Evolutionary conservation across 805 yeast species (phyloP).

Genomic region (Teunomyces kruisii): DNA sequence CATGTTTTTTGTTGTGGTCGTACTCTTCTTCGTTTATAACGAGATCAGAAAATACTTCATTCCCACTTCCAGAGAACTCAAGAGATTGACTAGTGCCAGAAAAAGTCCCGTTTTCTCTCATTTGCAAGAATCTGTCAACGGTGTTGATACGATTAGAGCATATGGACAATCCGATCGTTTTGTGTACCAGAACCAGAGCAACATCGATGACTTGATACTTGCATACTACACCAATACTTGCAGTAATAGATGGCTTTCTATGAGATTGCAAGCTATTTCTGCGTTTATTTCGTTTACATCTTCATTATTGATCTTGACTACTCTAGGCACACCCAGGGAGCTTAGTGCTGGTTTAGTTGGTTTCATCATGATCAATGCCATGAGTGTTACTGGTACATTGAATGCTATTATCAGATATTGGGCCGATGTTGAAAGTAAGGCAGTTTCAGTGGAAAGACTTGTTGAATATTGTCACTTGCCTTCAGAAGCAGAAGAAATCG

Average conservation of each 20-base stretch:
- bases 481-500: slow-evolving; percentile 15
- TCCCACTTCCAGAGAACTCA: slow-evolving; percentile 36
- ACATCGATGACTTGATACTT: slow-evolving; percentile 24
- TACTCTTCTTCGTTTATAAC: slow-evolving; percentile 29
- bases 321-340: slow-evolving; percentile 21
- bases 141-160: slow-evolving; percentile 37
- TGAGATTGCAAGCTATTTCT: slow-evolving; percentile 38
- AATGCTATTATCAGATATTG: slow-evolving; percentile 32
- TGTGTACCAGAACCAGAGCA: slow-evolving; percentile 19
- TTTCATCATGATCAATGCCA: slow-evolving; percentile 36
- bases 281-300: slow-evolving; percentile 30
- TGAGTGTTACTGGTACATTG: slow-evolving; percentile 30
- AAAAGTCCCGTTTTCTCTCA: slow-evolving; percentile 36
- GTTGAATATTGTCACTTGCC: slow-evolving; percentile 35
- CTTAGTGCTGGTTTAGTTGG: slow-evolving; percentile 37
- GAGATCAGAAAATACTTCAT: slow-evolving; percentile 30
- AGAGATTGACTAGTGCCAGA: slow-evolving; percentile 29
- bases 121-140: slow-evolving; percentile 37
- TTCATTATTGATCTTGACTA: slow-evolving; percentile 25
- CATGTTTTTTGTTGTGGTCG: slow-evolving; percentile 28
- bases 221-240: slow-evolving; percentile 21
- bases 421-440: slow-evolving; percentile 35
- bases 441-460: slow-evolving; percentile 37
- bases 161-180: slow-evolving; percentile 31
- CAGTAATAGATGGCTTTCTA: slow-evolving; percentile 35